Conservation (phyloP, 495 filamentous ascomycete genomes). For the Elaphomyces granulatus region DNA sequence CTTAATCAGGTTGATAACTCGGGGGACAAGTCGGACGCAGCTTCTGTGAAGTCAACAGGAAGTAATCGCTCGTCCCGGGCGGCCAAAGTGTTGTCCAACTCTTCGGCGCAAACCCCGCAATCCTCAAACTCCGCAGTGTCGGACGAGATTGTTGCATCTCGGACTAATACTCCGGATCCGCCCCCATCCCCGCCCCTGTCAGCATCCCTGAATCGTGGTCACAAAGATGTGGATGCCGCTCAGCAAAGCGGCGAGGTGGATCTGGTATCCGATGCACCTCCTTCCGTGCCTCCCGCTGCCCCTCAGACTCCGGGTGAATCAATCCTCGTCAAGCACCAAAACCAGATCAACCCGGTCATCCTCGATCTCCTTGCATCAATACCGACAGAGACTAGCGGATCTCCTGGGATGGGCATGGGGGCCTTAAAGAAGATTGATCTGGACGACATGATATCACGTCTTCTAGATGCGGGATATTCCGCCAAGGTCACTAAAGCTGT, state of each 20-base stretch:
- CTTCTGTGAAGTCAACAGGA: slow-evolving; percentile 52
- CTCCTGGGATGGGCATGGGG: slow-evolving; percentile 39
- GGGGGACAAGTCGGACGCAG: slow-evolving; percentile 58
- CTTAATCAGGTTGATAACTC: slow-evolving; percentile 43
- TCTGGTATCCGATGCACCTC: slow-evolving; percentile 86
- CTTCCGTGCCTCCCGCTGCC: slow-evolving; percentile 32
- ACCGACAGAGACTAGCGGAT: slow-evolving; percentile 24
- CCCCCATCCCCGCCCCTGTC: slow-evolving; percentile 86
- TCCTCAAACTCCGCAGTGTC: slow-evolving; percentile 19
- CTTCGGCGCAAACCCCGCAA: slow-evolving; percentile 23
- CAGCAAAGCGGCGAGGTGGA: slow-evolving; percentile 85
- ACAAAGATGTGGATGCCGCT: slow-evolving; percentile 65
- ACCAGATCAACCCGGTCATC: slow-evolving; percentile 49
- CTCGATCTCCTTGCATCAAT: slow-evolving; percentile 32
- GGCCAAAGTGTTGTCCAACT: slow-evolving; percentile 9
- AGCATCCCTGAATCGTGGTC: slow-evolving; percentile 55
- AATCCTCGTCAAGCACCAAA: slow-evolving; percentile 67
- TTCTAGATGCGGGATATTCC: slow-evolving; percentile 89
- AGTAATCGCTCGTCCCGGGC: slow-evolving; percentile 32
- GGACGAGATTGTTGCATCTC: slow-evolving; percentile 19
- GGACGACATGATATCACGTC: slow-evolving; percentile 91
- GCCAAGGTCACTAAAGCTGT: slow-evolving; percentile 96
- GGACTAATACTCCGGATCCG: slow-evolving; percentile 45
- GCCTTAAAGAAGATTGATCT: slow-evolving; percentile 84
- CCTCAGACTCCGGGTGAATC: slow-evolving; percentile 38